Conservation (phyloP, 257 asterid species). For the Przewalskia tangutica region DNA sequence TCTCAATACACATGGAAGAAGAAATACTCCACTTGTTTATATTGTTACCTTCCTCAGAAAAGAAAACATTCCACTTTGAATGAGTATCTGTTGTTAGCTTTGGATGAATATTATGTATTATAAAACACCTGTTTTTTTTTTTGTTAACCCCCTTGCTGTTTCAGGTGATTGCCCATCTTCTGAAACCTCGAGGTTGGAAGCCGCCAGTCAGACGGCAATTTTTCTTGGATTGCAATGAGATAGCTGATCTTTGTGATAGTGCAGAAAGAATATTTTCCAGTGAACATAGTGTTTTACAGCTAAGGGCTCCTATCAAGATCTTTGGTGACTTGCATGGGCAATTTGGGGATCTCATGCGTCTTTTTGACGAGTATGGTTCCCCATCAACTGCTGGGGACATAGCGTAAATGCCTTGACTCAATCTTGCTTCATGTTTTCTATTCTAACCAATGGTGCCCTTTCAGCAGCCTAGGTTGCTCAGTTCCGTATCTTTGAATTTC, state of each 20-base stretch:
- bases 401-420: conserved; percentile 43
- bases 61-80: neutral
- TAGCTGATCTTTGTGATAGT: conserved; percentile 97
- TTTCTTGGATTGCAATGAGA: conserved; percentile 96
- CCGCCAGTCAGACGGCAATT: conserved; percentile 98
- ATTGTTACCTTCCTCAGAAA: neutral
- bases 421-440: neutral
- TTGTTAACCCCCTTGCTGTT: neutral
- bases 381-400: conserved; percentile 99
- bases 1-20: neutral
- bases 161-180: conserved; percentile 87
- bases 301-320: conserved; percentile 92
- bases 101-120: neutral
- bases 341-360: conserved; percentile 98
- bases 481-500: neutral
- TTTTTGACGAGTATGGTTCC: conserved; percentile 96
- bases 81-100: neutral
- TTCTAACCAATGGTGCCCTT: neutral
- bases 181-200: conserved; percentile 99
- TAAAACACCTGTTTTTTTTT: neutral
- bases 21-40: neutral
- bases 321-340: conserved; percentile 99
- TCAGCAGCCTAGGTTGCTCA: neutral
- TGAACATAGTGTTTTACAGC: conserved; percentile 91
- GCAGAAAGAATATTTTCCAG: conserved; percentile 90